Percentiles rank a stretch among this genome's conserved stretches.
Evolutionary conservation across 169 alveolate genomes (phyloP).

Genomic region (Eimeria acervulina): DNA sequence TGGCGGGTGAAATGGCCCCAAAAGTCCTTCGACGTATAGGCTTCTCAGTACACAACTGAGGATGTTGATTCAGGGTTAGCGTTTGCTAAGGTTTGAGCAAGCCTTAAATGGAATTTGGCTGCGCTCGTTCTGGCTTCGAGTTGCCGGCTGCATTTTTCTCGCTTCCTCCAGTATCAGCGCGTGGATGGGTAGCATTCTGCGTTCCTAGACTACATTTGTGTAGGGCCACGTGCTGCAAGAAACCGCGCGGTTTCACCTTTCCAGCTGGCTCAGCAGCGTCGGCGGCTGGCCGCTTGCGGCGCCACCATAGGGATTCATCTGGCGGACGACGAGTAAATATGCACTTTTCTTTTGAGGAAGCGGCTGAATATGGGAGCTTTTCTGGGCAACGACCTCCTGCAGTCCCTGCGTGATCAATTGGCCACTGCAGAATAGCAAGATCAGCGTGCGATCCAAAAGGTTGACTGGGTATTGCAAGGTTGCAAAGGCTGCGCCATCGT

Average conservation of each 20-base stretch:
- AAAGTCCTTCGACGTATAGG: background rate
- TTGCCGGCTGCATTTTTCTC: conserved; percentile 28
- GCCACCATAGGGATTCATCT: conserved; percentile 17
- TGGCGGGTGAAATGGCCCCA: background rate
- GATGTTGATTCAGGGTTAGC: background rate
- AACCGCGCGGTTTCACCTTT: conserved; percentile 24
- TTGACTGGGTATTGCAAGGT: background rate
- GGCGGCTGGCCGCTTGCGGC: conserved; percentile 7
- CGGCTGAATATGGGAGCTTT: conserved; percentile 7
- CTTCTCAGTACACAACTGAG: background rate
- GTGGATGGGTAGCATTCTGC: background rate
- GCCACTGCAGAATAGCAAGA: background rate
- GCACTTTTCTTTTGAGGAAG: conserved; percentile 40
- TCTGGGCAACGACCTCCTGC: background rate
- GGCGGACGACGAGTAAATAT: conserved; percentile 33
- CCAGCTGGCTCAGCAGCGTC: conserved; percentile 36
- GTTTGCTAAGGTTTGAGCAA: conserved; percentile 22
- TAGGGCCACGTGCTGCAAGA: conserved; percentile 29
- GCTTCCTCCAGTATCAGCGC: background rate
- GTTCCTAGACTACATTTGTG: background rate
- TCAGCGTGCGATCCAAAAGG: background rate
- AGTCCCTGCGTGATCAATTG: background rate
- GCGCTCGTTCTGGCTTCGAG: conserved; percentile 45
- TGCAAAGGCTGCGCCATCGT: background rate
- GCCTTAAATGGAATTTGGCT: background rate